Evolutionary conservation across 257 asterid genomes (phyloP).

Genomic region (Galeopsis tetrahit): DNA sequence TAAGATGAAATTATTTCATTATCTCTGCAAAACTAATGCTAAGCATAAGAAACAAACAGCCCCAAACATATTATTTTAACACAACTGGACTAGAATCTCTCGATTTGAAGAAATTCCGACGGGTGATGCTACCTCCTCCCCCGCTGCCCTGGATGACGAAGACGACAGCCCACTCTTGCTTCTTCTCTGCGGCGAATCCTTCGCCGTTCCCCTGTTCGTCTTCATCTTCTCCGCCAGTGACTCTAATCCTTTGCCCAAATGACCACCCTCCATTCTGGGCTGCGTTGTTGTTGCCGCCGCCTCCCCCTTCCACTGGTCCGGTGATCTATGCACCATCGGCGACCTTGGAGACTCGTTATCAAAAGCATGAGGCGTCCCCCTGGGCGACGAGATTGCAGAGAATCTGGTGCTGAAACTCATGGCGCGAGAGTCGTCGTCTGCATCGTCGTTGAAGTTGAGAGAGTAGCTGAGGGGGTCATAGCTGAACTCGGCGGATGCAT

Average conservation of each 20-base stretch:
- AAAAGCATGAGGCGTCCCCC: not conserved
- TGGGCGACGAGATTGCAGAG: slow-evolving; percentile 43
- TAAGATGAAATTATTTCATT: too few relatives aligned
- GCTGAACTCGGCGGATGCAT: slow-evolving; percentile 48
- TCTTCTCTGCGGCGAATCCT: not conserved
- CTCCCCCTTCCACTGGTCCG: not conserved
- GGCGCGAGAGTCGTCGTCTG: not conserved
- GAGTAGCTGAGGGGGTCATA: slow-evolving; percentile 51
- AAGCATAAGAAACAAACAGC: too few relatives aligned
- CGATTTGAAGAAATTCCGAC: slow-evolving; percentile 18
- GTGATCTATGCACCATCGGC: not conserved
- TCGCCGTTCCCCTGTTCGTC: not conserved
- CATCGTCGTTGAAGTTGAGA: slow-evolving; percentile 42
- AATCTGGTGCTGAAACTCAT: slow-evolving; percentile 46
- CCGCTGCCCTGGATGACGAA: slow-evolving; percentile 7
- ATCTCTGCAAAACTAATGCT: too few relatives aligned
- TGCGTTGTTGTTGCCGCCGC: too few relatives aligned
- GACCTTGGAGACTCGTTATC: not conserved
- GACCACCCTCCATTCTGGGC: too few relatives aligned
- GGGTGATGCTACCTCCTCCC: slow-evolving; percentile 3
- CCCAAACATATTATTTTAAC: not conserved
- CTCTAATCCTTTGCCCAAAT: slow-evolving; percentile 36
- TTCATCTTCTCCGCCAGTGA: slow-evolving; percentile 1
- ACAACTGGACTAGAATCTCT: slow-evolving; percentile 19
- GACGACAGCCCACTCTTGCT: slow-evolving; percentile 16